phyloP scores from a whole-genome alignment of 306 rosid species.

The Trichosanthes truncata region DNA sequence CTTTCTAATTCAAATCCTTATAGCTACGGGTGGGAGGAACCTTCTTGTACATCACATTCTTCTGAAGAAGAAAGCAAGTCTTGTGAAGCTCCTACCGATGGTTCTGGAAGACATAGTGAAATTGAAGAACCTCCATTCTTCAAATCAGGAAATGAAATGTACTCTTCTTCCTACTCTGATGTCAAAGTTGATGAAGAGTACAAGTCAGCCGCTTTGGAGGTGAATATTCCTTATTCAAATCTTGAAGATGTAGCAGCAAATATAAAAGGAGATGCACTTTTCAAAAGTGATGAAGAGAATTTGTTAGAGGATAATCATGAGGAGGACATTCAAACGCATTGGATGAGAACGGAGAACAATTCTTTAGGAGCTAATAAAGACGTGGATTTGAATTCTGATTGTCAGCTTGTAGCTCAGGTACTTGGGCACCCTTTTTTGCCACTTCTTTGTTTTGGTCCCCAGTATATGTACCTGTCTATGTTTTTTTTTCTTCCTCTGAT shows the following conservation, averaged over 20 bases:
- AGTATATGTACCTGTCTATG: neutral
- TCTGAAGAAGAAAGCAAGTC: neutral
- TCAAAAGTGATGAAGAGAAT: neutral
- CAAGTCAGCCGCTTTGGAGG: constrained; percentile 13
- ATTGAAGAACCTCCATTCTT: constrained; percentile 14
- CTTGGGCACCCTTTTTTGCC: neutral
- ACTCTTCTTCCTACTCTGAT: neutral
- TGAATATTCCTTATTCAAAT: constrained; percentile 7
- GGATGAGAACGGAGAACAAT: neutral
- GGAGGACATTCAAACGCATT: neutral
- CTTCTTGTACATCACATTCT: neutral
- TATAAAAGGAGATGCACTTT: neutral
- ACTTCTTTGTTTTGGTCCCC: neutral
- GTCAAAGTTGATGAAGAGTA: neutral
- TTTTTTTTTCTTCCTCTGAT: neutral
- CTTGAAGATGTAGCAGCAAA: neutral
- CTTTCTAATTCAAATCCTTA: constrained; percentile 8
- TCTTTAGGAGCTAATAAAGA: constrained; percentile 10
- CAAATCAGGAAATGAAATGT: constrained; percentile 8
- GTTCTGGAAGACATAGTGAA: neutral
- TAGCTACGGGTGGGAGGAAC: constrained; percentile 5
- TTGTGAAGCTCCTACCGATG: constrained; percentile 5
- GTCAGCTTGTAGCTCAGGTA: constrained; percentile 23
- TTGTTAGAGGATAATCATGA: neutral
- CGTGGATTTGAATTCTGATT: constrained; percentile 10